Percentiles rank a stretch among this genome's conserved stretches.
Evolutionary conservation across 306 rosid genomes (phyloP).

Genomic region (Vigna hirtella): DNA sequence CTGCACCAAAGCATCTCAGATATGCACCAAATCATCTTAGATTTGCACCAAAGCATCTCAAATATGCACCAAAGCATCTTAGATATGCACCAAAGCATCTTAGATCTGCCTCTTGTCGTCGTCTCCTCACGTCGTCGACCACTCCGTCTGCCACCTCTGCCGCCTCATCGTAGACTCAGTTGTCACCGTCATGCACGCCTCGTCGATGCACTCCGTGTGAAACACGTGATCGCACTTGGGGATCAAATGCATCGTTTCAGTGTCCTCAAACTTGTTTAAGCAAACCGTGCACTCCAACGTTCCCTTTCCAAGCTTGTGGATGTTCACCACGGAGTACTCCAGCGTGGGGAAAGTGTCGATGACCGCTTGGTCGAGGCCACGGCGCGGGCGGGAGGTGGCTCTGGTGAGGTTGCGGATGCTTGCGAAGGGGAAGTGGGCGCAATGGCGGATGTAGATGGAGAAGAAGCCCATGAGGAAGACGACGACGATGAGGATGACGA

Average conservation of each 20-base stretch:
- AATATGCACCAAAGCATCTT: no score
- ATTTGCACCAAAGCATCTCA: no score
- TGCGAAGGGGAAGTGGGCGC: conserved; percentile 51
- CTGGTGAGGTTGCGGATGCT: conserved; percentile 40
- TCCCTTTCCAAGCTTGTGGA: conserved; percentile 72
- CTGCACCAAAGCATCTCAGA: no score
- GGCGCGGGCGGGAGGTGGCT: conserved; percentile 50
- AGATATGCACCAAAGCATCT: no score
- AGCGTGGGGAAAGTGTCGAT: conserved; percentile 73
- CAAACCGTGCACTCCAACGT: conserved; percentile 93
- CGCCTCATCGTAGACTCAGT: no score
- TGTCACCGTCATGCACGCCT: background rate
- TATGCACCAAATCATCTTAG: no score
- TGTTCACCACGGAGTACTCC: conserved; percentile 65
- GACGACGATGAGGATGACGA: conserved; percentile 73
- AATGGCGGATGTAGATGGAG: conserved; percentile 84
- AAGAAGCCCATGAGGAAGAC: conserved; percentile 89
- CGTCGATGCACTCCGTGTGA: conserved; percentile 91
- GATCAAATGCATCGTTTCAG: conserved; percentile 85
- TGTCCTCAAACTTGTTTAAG: conserved; percentile 77
- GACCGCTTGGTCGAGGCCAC: conserved; percentile 66
- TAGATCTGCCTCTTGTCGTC: no score
- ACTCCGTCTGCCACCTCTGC: no score
- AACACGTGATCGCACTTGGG: conserved; percentile 94
- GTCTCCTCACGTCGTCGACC: no score